phyloP scores from a whole-genome alignment of 2,329 filamentous ascomycete species.

The Xylariaceae sp. region DNA sequence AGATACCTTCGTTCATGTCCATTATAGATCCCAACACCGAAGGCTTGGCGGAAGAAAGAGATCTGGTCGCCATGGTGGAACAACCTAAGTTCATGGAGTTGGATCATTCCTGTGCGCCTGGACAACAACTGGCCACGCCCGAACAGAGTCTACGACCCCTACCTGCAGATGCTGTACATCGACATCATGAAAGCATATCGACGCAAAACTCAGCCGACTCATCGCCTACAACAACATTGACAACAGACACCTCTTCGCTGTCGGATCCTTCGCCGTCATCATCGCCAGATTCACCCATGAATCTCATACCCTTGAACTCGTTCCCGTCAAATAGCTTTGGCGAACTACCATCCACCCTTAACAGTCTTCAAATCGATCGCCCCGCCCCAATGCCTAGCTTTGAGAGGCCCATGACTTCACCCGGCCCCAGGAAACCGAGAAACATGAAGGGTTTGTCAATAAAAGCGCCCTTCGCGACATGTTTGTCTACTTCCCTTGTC shows the following conservation, averaged over 20 bases:
- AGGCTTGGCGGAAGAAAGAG: conserved; percentile 50
- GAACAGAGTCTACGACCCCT: conserved; percentile 39
- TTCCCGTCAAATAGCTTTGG: conserved; percentile 61
- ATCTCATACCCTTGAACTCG: conserved; percentile 65
- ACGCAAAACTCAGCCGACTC: conserved; percentile 81
- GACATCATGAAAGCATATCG: conserved; percentile 73
- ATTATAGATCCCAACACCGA: conserved; percentile 65
- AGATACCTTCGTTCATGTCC: conserved; percentile 73
- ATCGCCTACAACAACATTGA: conserved; percentile 90
- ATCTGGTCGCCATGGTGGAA: conserved; percentile 51
- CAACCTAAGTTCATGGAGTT: conserved; percentile 50
- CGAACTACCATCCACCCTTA: conserved; percentile 41
- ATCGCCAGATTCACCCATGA: conserved; percentile 84
- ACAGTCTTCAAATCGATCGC: conserved; percentile 37
- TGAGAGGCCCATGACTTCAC: conserved; percentile 62
- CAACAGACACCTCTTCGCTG: conserved; percentile 83
- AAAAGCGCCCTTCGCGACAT: conserved; percentile 54
- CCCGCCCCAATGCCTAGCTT: conserved; percentile 35
- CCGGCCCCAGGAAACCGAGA: conserved; percentile 66
- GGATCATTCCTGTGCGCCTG: conserved; percentile 35
- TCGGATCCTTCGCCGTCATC: conserved; percentile 89
- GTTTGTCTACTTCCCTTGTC: conserved; percentile 46
- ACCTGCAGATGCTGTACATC: conserved; percentile 52
- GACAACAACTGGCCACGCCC: conserved; percentile 32
- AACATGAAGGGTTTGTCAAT: conserved; percentile 84